Conservation (phyloP, 2,329 filamentous ascomycete genomes). For the Thelonectria olida region DNA sequence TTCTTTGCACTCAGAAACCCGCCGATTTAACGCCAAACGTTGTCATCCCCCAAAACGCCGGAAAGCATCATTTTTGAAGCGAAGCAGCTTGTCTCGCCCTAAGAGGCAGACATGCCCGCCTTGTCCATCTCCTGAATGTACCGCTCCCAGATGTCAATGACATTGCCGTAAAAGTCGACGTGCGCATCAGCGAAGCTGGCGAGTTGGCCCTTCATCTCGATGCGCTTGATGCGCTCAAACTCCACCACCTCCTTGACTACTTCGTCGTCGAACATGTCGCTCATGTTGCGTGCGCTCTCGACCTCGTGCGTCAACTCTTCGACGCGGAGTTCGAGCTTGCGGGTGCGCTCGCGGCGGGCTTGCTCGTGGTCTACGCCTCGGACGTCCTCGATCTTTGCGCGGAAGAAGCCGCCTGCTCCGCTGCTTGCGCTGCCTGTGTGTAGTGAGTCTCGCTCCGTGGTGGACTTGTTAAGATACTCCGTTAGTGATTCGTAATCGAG, state of each 20-base stretch:
- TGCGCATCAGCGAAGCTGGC: conserved; percentile 86
- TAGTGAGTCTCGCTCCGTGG: conserved; percentile 84
- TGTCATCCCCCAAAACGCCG: not conserved
- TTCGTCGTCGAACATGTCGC: conserved; percentile 95
- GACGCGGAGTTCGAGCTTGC: conserved; percentile 92
- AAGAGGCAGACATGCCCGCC: conserved; percentile 43
- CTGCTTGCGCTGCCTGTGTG: conserved; percentile 66
- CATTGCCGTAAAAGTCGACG: conserved; percentile 83
- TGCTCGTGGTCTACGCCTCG: conserved; percentile 97
- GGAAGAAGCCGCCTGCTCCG: conserved; percentile 86
- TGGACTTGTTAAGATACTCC: conserved; percentile 93
- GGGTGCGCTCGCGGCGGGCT: conserved; percentile 82
- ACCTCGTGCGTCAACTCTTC: conserved; percentile 91
- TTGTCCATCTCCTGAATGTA: conserved; percentile 89
- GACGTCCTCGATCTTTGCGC: conserved; percentile 95
- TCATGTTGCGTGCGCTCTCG: conserved; percentile 84
- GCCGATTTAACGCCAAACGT: not conserved
- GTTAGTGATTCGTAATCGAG: conserved; percentile 96
- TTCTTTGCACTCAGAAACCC: not conserved
- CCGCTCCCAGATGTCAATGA: conserved; percentile 85
- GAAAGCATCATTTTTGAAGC: not conserved
- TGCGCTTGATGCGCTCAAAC: conserved; percentile 95
- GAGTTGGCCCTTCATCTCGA: conserved; percentile 90
- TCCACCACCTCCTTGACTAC: conserved; percentile 92
- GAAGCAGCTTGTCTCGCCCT: not conserved